These are phyloP conservation scores for Physcomitrellopsis africana DNA, from an alignment of 225 moss, liverwort and hornwort species.

Conservation along the genomic window DNA sequence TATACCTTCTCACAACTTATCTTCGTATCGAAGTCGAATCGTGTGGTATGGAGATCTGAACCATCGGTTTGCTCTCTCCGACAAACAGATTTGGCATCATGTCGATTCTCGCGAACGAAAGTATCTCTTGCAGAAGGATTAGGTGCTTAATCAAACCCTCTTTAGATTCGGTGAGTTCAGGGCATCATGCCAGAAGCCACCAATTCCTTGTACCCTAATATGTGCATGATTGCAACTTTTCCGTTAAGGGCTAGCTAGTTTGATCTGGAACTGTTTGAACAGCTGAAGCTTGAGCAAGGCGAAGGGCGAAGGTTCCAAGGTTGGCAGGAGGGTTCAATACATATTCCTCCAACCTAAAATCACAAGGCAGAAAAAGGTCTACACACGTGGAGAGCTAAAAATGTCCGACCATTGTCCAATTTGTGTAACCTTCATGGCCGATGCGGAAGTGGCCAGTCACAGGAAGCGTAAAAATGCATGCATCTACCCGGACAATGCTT, in stretches of 20 bases:
- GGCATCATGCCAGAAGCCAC: too few species aligned
- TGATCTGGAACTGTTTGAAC: background rate
- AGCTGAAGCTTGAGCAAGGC: constrained; percentile 37
- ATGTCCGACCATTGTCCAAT: constrained; percentile 35
- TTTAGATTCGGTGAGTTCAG: background rate
- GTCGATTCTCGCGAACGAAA: constrained; percentile 19
- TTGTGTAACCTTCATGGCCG: constrained; percentile 25
- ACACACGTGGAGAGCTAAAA: constrained; percentile 19
- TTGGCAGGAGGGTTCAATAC: constrained; percentile 27
- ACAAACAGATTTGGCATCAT: constrained; percentile 27
- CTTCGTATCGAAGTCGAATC: constrained; percentile 16
- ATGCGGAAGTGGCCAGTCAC: constrained; percentile 34
- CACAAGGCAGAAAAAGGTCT: constrained; percentile 22
- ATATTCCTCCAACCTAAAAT: constrained; percentile 30
- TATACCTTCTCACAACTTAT: background rate
- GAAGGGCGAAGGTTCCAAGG: constrained; percentile 26
- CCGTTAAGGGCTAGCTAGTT: too few species aligned
- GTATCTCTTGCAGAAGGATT: constrained; percentile 25
- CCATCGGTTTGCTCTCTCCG: constrained; percentile 25
- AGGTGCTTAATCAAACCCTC: constrained; percentile 1
- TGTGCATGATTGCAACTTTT: too few species aligned
- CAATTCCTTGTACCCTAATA: too few species aligned
- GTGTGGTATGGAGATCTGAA: constrained; percentile 38
- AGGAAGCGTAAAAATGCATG: constrained; percentile 36
- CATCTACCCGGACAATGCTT: constrained; percentile 6